Evolutionary conservation across 805 yeast genomes (phyloP).

Genomic region (Yamadazyma kitorensis): DNA sequence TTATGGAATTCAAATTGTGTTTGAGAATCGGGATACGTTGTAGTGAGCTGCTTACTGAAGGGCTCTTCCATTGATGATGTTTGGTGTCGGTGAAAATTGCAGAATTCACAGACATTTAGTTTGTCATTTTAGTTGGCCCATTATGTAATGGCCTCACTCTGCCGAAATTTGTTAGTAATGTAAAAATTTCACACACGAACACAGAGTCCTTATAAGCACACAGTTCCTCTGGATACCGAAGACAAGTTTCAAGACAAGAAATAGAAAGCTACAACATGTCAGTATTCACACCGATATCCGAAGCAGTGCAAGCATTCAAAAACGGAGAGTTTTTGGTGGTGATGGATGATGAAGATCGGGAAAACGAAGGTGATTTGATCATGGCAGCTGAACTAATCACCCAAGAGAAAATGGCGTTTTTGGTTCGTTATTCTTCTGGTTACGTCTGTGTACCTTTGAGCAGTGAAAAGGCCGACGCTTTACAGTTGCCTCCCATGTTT

Average conservation of each 20-base stretch:
- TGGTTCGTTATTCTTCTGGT: slow-evolving; percentile 85
- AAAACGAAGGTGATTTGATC: slow-evolving; percentile 95
- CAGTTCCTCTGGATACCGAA: no score
- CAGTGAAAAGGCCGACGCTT: slow-evolving; percentile 70
- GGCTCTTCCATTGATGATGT: not conserved
- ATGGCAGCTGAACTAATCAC: slow-evolving; percentile 85
- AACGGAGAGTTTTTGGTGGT: slow-evolving; percentile 85
- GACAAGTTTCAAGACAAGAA: no score
- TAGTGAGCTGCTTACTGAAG: slow-evolving; percentile 1
- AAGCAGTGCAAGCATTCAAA: slow-evolving; percentile 69
- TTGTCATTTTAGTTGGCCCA: no score
- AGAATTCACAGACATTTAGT: not conserved
- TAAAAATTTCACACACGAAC: no score
- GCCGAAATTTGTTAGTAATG: no score
- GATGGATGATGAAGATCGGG: slow-evolving; percentile 96
- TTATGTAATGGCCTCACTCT: no score
- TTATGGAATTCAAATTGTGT: slow-evolving; percentile 25
- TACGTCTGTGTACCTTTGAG: slow-evolving; percentile 91
- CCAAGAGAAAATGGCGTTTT: slow-evolving; percentile 87
- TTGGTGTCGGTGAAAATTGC: not conserved
- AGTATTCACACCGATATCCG: slow-evolving; percentile 46
- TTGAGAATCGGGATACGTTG: slow-evolving; percentile 5
- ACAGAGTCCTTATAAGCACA: no score
- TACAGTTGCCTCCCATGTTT: slow-evolving; percentile 79
- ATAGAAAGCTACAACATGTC: no score